phyloP scores from a whole-genome alignment of 495 filamentous ascomycete species.

The Oidiodendron maius region DNA sequence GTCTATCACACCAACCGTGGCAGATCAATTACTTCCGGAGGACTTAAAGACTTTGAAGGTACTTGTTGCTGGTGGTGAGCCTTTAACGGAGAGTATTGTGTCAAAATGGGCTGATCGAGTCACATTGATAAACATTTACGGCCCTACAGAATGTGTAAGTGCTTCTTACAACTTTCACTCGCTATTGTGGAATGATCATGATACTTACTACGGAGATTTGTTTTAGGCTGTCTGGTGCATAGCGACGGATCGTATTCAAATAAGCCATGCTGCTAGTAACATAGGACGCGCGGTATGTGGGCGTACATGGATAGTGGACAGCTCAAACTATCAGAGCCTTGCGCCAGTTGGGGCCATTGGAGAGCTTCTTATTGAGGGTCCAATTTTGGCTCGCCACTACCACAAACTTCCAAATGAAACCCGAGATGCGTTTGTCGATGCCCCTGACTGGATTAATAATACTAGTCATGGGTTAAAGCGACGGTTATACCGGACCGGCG shows the following conservation, averaged over 20 bases:
- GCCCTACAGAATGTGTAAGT: conserved; percentile 27
- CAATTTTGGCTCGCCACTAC: conserved; percentile 46
- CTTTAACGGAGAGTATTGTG: not conserved
- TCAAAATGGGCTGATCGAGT: not conserved
- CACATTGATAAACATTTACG: not conserved
- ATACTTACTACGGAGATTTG: conserved; percentile 34
- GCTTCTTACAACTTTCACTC: too few species aligned
- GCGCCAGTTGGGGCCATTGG: conserved; percentile 53
- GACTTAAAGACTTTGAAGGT: not conserved
- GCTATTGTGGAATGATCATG: too few species aligned
- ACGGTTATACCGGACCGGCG: conserved; percentile 48
- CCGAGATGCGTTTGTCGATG: conserved; percentile 21
- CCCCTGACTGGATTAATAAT: conserved; percentile 9
- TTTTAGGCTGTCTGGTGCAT: conserved; percentile 39
- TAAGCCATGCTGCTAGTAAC: not conserved
- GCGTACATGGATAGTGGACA: conserved; percentile 51
- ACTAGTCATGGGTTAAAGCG: conserved; percentile 7
- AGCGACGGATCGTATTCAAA: conserved; percentile 22
- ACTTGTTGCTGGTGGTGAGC: not conserved
- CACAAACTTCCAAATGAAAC: conserved; percentile 24
- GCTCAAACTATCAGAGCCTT: conserved; percentile 41
- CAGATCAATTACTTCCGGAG: conserved; percentile 24
- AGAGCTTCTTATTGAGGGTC: conserved; percentile 57
- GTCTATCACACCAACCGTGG: conserved; percentile 41
- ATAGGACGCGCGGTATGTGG: conserved; percentile 14